Percentiles rank a stretch among this genome's conserved stretches.
Conservation (phyloP, 1,284 basidiomycete genomes). For the Hypsizygus ulmarius region DNA sequence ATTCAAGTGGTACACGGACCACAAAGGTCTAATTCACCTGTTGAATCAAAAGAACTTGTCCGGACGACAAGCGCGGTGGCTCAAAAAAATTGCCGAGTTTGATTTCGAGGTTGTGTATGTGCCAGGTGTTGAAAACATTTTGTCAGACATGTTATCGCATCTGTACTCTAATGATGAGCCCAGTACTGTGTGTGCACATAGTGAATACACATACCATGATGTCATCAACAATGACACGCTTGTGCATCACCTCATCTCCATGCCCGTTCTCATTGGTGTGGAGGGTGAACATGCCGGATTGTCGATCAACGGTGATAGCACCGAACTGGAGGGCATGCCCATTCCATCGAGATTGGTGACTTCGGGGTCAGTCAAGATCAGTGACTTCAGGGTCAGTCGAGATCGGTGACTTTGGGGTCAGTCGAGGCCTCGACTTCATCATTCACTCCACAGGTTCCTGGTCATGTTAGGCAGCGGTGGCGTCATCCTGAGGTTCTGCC, state of each 20-base stretch:
- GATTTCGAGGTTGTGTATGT: constrained; percentile 32
- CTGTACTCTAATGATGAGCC: constrained; percentile 27
- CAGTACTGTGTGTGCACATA: constrained; percentile 19
- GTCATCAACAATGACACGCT: constrained; percentile 11
- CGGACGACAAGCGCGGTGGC: constrained; percentile 34
- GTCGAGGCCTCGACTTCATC: too few relatives aligned
- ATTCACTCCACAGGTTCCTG: not conserved
- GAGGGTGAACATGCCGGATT: constrained; percentile 11
- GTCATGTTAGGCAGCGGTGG: not conserved
- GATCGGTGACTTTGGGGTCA: not conserved
- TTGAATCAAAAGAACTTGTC: constrained; percentile 32
- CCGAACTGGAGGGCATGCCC: not conserved
- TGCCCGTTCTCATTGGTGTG: constrained; percentile 19
- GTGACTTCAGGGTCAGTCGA: not conserved
- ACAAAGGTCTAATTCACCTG: constrained; percentile 33
- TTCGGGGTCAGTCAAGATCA: not conserved
- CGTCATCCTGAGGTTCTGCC: not conserved
- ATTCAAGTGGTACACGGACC: constrained; percentile 36
- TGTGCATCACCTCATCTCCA: constrained; percentile 5
- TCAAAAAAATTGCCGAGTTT: constrained; percentile 31
- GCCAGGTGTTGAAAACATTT: constrained; percentile 28
- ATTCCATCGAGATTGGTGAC: not conserved
- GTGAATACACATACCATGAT: constrained; percentile 25
- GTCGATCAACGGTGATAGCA: not conserved
- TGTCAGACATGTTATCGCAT: constrained; percentile 31